Evolutionary conservation across 2,329 filamentous ascomycete species (phyloP).

Genomic region (Penicillium sp.): DNA sequence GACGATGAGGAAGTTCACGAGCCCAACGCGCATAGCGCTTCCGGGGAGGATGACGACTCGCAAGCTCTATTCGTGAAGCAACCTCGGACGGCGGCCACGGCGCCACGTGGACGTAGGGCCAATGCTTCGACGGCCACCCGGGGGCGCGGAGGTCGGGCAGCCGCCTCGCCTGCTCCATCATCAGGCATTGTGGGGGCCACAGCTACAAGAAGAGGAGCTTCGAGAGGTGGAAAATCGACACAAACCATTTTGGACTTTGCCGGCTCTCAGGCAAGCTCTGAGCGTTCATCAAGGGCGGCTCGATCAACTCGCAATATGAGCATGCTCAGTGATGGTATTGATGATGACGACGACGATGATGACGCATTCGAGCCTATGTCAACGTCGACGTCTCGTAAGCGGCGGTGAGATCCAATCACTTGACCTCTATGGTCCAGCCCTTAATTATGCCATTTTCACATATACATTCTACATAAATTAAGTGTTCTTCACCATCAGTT

Average conservation of each 20-base stretch:
- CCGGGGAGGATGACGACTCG: conserved; percentile 31
- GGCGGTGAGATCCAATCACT: conserved; percentile 16
- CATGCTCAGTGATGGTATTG: conserved; percentile 36
- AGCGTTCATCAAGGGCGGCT: conserved; percentile 24
- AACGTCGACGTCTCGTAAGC: conserved; percentile 16
- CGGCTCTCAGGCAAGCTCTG: conserved; percentile 32
- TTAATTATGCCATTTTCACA: not conserved
- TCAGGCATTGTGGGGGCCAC: conserved; percentile 27
- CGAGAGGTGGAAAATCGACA: conserved; percentile 24
- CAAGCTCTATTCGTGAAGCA: conserved; percentile 41
- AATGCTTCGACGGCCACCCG: conserved; percentile 18
- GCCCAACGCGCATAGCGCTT: conserved; percentile 24
- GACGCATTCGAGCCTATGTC: conserved; percentile 44
- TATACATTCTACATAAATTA: not conserved
- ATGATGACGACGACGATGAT: conserved; percentile 36
- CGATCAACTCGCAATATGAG: conserved; percentile 31
- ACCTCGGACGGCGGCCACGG: conserved; percentile 20
- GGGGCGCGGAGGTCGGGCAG: conserved; percentile 21
- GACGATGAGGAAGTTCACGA: conserved; percentile 29
- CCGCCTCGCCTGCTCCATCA: conserved; percentile 30
- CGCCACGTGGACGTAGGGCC: conserved; percentile 20
- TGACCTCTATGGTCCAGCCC: not conserved
- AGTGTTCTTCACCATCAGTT: not conserved
- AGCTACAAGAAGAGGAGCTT: conserved; percentile 21
- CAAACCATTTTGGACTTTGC: conserved; percentile 42